Conservation (phyloP, 2,329 filamentous ascomycete species). For the Bisporella sp. region DNA sequence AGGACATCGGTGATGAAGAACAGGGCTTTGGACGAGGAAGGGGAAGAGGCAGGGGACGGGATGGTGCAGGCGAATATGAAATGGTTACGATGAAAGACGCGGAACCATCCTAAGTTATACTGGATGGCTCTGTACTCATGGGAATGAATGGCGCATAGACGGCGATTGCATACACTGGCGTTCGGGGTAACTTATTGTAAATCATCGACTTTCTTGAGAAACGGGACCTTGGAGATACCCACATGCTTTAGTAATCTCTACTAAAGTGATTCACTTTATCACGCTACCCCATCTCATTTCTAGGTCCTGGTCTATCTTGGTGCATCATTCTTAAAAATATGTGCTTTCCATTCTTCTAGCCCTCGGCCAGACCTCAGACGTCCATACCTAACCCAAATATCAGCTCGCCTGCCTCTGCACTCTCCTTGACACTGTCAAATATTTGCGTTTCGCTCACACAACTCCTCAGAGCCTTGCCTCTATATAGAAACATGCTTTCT, state of each 20-base stretch:
- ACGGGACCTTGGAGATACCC: slow-evolving; percentile 6
- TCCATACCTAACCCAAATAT: slow-evolving; percentile 17
- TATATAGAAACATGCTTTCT: no score
- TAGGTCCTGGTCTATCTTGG: not conserved
- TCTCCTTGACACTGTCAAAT: slow-evolving; percentile 19
- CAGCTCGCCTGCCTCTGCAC: slow-evolving; percentile 23
- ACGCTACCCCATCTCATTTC: slow-evolving; percentile 7
- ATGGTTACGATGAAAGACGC: slow-evolving; percentile 48
- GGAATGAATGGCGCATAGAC: no score
- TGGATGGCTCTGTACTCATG: no score
- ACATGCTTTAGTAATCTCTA: slow-evolving; percentile 4
- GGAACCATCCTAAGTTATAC: not conserved
- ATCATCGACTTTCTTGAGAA: no score
- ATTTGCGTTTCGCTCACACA: slow-evolving; percentile 15
- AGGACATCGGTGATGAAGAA: slow-evolving; percentile 14
- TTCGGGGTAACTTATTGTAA: not conserved
- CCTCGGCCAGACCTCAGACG: slow-evolving; percentile 16
- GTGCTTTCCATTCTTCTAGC: slow-evolving; percentile 16
- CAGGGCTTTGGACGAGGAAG: slow-evolving; percentile 38
- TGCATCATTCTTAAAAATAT: slow-evolving; percentile 15
- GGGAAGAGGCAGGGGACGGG: slow-evolving; percentile 44
- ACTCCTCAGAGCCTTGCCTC: no score
- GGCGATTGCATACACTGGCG: not conserved
- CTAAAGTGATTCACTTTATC: not conserved
- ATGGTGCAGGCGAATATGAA: slow-evolving; percentile 56